Evolutionary conservation across 73 alveolate species (phyloP), one percentile per base, ranked within the genome.

Genomic region (Paramecium pentaurelia): DNA sequence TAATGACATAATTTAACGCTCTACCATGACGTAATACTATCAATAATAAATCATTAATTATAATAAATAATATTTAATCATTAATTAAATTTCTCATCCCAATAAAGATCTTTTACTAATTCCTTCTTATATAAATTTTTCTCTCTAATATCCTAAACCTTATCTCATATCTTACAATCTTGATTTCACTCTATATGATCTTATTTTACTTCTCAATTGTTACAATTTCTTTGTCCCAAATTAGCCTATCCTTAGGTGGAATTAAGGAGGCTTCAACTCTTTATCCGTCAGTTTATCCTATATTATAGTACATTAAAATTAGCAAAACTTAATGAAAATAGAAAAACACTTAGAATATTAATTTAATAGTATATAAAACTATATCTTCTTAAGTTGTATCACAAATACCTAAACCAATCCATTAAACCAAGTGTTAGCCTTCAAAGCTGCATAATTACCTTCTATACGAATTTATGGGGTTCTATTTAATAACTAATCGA

Each of bases 401-500:
- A 64, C 27, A 11, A 37, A 49, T 87, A 87, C 93, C 83, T 64
- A 87, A 44, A 64, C 93, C 27, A 87, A 87, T 54, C 68, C 71
- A 37, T 89, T 92, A 71, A 89, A 89, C 94, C 94, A 89, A 44
- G 86, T 71, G 47, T 89, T 89, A 11, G 94, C 94, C 30, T 89
- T 89, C 12, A 89, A 54, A 11, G 94, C 94, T 16, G 92, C 92
- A 71, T 89, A 89, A 18, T 71, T 51, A 10, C 92, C 70, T 40
- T 92, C 94, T 89, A 89, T 45, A 34, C 92, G 90, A 42, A 71
- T 45, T 45, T 89, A 92, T n/a, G 98, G 98, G 60, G 95, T 95
- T 86, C 93, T 95, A 77, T 93, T 94, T 30, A 93, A 71, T 92
- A 95, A 93, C 86, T 88, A 77, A 80, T 93, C 94, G 84, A 93